phyloP scores from a whole-genome alignment of 805 yeast species.

The Candida maltosa region DNA sequence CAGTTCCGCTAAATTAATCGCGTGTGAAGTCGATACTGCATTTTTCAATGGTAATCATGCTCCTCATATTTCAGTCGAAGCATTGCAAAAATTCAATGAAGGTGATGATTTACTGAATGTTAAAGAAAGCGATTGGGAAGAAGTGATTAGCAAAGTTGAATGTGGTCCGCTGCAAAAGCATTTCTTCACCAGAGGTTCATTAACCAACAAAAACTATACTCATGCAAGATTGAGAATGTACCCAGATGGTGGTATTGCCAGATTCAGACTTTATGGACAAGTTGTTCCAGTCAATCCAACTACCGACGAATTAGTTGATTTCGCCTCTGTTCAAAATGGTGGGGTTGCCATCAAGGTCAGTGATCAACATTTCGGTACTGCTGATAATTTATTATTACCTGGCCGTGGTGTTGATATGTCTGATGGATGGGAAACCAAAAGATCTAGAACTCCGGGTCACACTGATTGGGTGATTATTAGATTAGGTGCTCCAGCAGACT shows the following conservation, averaged over 20 bases:
- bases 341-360: constrained; percentile 82
- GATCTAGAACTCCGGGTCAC: constrained; percentile 82
- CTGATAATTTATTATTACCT: constrained; percentile 83
- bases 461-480: constrained; percentile 88
- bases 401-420: constrained; percentile 96
- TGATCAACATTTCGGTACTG: constrained; percentile 93
- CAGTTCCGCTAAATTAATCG: constrained; percentile 71
- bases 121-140: constrained; percentile 57
- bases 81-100: constrained; percentile 36
- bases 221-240: constrained; percentile 86
- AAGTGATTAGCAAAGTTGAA: constrained; percentile 63
- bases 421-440: constrained; percentile 97
- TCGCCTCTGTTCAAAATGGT: constrained; percentile 81
- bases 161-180: constrained; percentile 91
- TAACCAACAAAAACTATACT: constrained; percentile 66
- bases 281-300: constrained; percentile 77
- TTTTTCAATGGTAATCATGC: constrained; percentile 96
- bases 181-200: constrained; percentile 61
- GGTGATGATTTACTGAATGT: constrained; percentile 19
- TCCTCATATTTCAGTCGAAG: constrained; percentile 85
- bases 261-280: constrained; percentile 84
- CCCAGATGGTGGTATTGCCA: constrained; percentile 97
- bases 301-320: constrained; percentile 56
- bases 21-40: constrained; percentile 90
- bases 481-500: constrained; percentile 63